Conservation (phyloP, 2,329 filamentous ascomycete genomes). For the Harringtonia lauricola region DNA sequence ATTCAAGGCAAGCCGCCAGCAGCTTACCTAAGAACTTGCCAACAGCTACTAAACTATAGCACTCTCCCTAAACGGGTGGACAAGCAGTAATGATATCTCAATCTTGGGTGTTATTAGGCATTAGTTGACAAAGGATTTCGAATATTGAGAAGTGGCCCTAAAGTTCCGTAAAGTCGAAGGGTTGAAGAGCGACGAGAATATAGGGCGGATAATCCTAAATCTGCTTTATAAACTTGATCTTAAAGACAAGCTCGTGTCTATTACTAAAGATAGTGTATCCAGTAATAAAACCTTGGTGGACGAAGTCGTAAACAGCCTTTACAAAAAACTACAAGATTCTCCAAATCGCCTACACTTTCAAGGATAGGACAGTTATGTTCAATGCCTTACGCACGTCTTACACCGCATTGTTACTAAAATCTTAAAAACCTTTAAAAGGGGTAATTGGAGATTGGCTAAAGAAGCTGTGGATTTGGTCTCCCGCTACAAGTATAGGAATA, state of each 20-base stretch:
- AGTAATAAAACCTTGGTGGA: neutral
- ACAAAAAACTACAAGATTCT: neutral
- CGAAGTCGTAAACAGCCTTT: neutral
- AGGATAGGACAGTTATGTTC: neutral
- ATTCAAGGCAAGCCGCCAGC: neutral
- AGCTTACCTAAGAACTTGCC: neutral
- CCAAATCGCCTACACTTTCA: neutral
- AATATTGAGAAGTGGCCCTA: neutral
- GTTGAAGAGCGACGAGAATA: neutral
- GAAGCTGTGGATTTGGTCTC: neutral
- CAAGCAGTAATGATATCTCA: neutral
- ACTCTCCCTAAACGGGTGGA: neutral
- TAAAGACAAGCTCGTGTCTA: neutral
- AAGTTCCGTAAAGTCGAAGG: neutral
- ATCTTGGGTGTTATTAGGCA: neutral
- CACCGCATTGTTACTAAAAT: neutral
- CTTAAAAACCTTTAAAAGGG: neutral
- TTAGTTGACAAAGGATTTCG: neutral
- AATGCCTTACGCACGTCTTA: neutral
- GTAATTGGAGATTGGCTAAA: neutral
- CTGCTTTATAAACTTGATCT: neutral
- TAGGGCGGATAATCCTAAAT: neutral
- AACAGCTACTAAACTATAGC: neutral
- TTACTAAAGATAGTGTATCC: neutral
- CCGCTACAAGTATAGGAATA: too few relatives aligned